Evolutionary conservation across 2,329 filamentous ascomycete genomes (phyloP).

Genomic region (Colletotrichum aenigma): DNA sequence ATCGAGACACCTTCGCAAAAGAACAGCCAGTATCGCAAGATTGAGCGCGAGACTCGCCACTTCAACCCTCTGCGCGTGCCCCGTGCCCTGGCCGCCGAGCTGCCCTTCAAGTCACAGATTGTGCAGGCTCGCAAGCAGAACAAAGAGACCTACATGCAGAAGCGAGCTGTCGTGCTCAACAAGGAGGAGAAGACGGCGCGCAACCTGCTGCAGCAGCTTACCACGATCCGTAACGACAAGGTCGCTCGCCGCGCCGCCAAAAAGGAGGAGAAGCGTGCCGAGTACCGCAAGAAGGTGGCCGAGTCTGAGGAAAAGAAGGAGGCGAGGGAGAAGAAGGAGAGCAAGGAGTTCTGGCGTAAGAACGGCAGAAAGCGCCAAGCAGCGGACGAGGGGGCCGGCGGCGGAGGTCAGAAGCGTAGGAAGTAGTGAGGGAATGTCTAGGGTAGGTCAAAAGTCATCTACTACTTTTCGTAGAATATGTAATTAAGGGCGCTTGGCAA

Average conservation of each 20-base stretch:
- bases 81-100: slow-evolving; percentile 76
- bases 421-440: neutral
- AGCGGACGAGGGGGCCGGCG: slow-evolving; percentile 44
- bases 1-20: slow-evolving; percentile 79
- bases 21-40: slow-evolving; percentile 82
- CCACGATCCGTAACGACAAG: slow-evolving; percentile 89
- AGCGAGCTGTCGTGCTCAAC: slow-evolving; percentile 85
- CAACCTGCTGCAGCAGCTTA: slow-evolving; percentile 90
- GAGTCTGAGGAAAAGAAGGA: slow-evolving; percentile 85
- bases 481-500: slow-evolving; percentile 8
- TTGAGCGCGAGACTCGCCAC: slow-evolving; percentile 70
- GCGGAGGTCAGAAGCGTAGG: slow-evolving; percentile 29
- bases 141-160: slow-evolving; percentile 88
- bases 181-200: slow-evolving; percentile 90
- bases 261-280: slow-evolving; percentile 85
- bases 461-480: neutral
- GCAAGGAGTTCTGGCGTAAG: slow-evolving; percentile 88
- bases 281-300: slow-evolving; percentile 82
- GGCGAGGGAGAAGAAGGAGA: slow-evolving; percentile 87
- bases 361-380: slow-evolving; percentile 76
- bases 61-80: slow-evolving; percentile 84
- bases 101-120: slow-evolving; percentile 94
- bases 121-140: slow-evolving; percentile 79
- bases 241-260: slow-evolving; percentile 80
- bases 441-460: neutral